Percentiles rank a stretch among this genome's conserved stretches.
These are phyloP conservation scores for Xylariales sp. DNA, from an alignment of 2,329 filamentous ascomycete species.

Conservation along the genomic window DNA sequence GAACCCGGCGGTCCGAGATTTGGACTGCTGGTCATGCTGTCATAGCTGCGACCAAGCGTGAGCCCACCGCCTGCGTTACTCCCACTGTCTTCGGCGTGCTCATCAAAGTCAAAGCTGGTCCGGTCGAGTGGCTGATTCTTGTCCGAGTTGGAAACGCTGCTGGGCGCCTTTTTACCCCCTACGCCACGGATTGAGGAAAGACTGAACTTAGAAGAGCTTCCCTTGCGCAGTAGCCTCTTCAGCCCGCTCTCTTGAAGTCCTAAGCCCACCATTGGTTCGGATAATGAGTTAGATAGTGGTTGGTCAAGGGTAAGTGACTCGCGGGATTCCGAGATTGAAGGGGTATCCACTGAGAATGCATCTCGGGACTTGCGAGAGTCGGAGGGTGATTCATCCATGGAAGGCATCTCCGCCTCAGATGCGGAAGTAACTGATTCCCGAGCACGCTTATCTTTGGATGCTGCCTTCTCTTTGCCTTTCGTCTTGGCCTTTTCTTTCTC, in stretches of 20 bases:
- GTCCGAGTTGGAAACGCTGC: slow-evolving; percentile 54
- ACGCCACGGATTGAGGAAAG: slow-evolving; percentile 47
- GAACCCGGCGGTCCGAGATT: slow-evolving; percentile 49
- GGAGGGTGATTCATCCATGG: slow-evolving; percentile 44
- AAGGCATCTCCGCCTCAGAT: slow-evolving; percentile 29
- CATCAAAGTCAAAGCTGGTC: slow-evolving; percentile 57
- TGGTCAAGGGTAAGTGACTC: slow-evolving; percentile 54
- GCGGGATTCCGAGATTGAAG: slow-evolving; percentile 56
- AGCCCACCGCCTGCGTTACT: slow-evolving; percentile 8
- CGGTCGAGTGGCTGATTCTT: slow-evolving; percentile 51
- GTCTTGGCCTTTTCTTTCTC: slow-evolving; percentile 30
- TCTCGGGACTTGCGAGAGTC: slow-evolving; percentile 54
- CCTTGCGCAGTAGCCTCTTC: slow-evolving; percentile 59
- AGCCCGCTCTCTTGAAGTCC: slow-evolving; percentile 50
- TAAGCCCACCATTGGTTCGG: slow-evolving; percentile 42
- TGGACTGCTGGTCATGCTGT: slow-evolving; percentile 54
- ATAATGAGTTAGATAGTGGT: slow-evolving; percentile 51
- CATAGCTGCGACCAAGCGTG: slow-evolving; percentile 45
- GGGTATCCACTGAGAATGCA: slow-evolving; percentile 52
- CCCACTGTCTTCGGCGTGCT: slow-evolving; percentile 40
- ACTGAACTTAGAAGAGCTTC: slow-evolving; percentile 62
- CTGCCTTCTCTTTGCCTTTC: slow-evolving; percentile 35
- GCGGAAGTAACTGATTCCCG: slow-evolving; percentile 31
- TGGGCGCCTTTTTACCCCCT: slow-evolving; percentile 53
- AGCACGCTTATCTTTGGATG: slow-evolving; percentile 30